Evolutionary conservation across 1,284 basidiomycete species (phyloP), one percentile per base, ranked within the genome.

Genomic region (Lentinula novae-zelandiae): DNA sequence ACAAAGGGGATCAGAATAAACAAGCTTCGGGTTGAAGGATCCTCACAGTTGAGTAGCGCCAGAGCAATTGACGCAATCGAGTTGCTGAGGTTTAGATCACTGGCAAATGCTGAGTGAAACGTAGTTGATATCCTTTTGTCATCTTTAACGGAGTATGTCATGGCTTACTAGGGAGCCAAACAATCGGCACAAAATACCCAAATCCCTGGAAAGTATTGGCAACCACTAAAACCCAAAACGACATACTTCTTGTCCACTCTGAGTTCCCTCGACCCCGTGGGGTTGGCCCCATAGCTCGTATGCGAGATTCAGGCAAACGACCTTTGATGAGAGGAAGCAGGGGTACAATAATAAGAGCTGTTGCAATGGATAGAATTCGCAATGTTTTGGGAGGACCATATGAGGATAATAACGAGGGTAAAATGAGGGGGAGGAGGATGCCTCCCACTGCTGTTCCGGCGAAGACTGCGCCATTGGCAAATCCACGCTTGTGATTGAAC

Each of bases 391-490:
- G 40, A 2, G 61, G 27, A 72, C 75, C 75, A 49, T 68, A 68
- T 2, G 50, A 60, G 6, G 62, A 61, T 34, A 76, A 66, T 22
- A 77, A 61, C 3, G n/a, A 62, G 1, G 75, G 68, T 36, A 78
- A 60, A 5, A 58, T 44, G 38, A 76, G 65, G 0, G 78, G 78
- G 8, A 75, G 65, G 7, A 78, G 20, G 2, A 78, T 63, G 6
- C 77, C 77, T 10, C 74, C 76, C 1, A 68, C 68, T 0, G 72
- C 68, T 8, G 75, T 73, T 0, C 75, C 78, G 4, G 78, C 76
- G 56, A 75, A 76, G 38, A 79, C 72, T 39, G 77, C 68, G 0
- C 78, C 77, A 57, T 74, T 76, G 1, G 78, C 79, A 8, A 77
- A 65, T 0, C 78, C 78, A 22, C 77, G 65, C 0, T 72, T 70